Conservation (phyloP, 331 rosid genomes). For the Phaseolus coccineus region DNA sequence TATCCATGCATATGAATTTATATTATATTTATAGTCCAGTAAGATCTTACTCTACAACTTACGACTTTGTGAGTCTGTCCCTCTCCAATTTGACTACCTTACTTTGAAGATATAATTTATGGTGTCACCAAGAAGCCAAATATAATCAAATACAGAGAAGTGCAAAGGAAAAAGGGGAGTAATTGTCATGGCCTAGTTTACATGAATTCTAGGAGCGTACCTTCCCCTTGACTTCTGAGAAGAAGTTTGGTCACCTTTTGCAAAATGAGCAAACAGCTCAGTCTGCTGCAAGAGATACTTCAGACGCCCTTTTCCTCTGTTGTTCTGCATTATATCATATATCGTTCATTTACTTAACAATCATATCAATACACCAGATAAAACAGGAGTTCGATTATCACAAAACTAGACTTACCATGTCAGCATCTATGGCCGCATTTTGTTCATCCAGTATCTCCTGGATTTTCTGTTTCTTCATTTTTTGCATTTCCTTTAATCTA, state of each 20-base stretch:
- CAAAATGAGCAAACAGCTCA: constrained; percentile 97
- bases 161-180: background rate
- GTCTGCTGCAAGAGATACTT: constrained; percentile 97
- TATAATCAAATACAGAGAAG: background rate
- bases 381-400: background rate
- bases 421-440: constrained; percentile 96
- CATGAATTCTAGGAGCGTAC: constrained; percentile 48
- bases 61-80: too few relatives aligned
- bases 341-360: constrained; percentile 2
- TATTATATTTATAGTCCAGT: too few relatives aligned
- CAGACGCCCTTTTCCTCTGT: constrained; percentile 90
- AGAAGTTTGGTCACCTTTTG: constrained; percentile 85
- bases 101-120: background rate
- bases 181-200: background rate
- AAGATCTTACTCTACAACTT: too few relatives aligned
- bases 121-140: constrained; percentile 6
- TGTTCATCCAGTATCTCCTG: constrained; percentile 90
- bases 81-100: too few relatives aligned
- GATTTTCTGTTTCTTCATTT: constrained; percentile 84
- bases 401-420: constrained; percentile 66
- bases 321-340: constrained; percentile 61
- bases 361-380: background rate
- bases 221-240: constrained; percentile 81
- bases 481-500: constrained; percentile 85
- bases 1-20: too few relatives aligned